These are phyloP conservation scores for Metschnikowia orientalis DNA, from an alignment of 805 yeast genomes.

Conservation along the genomic window DNA sequence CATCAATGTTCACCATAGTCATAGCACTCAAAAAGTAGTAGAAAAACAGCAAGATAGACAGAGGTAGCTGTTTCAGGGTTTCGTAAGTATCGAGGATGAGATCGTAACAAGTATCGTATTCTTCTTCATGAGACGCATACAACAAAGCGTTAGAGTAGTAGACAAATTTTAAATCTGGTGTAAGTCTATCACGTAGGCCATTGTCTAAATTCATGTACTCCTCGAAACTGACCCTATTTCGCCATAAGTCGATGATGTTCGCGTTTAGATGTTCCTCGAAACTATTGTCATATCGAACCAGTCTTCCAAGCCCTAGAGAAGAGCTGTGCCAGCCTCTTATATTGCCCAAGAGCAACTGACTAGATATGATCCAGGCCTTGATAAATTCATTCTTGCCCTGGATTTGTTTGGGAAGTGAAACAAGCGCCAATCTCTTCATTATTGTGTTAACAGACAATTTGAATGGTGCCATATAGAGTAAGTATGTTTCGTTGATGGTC, in stretches of 20 bases:
- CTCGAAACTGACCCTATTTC: constrained; percentile 6
- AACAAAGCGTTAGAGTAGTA: constrained; percentile 15
- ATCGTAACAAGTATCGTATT: constrained; percentile 17
- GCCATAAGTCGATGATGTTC: constrained; percentile 11
- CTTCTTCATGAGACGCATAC: constrained; percentile 15
- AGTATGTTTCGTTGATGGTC: constrained; percentile 39
- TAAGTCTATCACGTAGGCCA: constrained; percentile 1
- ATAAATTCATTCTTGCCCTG: constrained; percentile 8
- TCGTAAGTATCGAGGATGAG: constrained; percentile 16
- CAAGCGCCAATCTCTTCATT: constrained; percentile 18
- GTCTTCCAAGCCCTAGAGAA: constrained; percentile 9
- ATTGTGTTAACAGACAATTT: constrained; percentile 38
- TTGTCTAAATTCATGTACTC: constrained; percentile 7
- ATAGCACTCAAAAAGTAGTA: constrained; percentile 20
- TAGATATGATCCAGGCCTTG: constrained; percentile 8
- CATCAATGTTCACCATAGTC: constrained; percentile 19
- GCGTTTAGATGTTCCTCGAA: constrained; percentile 6
- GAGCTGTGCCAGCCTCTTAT: constrained; percentile 13
- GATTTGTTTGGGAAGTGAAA: constrained; percentile 6
- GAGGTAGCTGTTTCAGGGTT: constrained; percentile 21
- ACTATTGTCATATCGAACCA: constrained; percentile 7
- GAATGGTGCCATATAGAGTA: constrained; percentile 37
- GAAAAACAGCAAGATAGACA: constrained; percentile 21
- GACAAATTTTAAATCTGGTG: constrained; percentile 15
- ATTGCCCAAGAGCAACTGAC: constrained; percentile 11